These are phyloP conservation scores for Pseudopithomyces chartarum DNA, from an alignment of 2,329 filamentous ascomycete species.

Conservation along the genomic window DNA sequence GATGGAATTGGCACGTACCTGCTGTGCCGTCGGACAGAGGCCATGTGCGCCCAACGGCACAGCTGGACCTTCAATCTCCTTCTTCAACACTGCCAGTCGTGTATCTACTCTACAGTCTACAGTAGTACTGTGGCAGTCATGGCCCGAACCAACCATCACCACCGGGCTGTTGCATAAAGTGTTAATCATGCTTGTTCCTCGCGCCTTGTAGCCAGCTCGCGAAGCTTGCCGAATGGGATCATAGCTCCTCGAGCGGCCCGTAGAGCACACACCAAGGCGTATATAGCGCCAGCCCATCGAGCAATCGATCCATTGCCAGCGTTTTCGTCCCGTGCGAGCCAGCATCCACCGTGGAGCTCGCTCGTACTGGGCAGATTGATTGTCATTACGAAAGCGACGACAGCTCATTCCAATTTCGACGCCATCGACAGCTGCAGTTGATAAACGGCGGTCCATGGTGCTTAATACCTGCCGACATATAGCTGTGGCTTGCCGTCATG, in stretches of 20 bases:
- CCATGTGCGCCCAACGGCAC: no score
- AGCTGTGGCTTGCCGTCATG: slow-evolving; percentile 13
- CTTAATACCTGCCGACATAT: slow-evolving; percentile 14
- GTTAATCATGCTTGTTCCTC: not conserved
- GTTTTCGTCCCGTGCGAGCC: slow-evolving; percentile 12
- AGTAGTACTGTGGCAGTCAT: no score
- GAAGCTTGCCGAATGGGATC: slow-evolving; percentile 1
- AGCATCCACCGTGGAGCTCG: slow-evolving; percentile 17
- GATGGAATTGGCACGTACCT: not conserved
- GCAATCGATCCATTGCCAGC: slow-evolving; percentile 33
- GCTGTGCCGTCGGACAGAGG: no score
- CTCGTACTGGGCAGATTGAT: slow-evolving; percentile 26
- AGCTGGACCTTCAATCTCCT: no score
- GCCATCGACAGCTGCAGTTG: not conserved
- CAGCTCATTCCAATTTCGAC: slow-evolving; percentile 32
- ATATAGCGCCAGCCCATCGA: slow-evolving; percentile 18
- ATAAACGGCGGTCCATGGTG: slow-evolving; percentile 7
- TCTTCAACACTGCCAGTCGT: no score
- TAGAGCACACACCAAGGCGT: slow-evolving; percentile 6
- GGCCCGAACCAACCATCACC: no score
- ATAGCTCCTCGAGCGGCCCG: slow-evolving; percentile 1
- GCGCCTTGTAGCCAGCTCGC: not conserved
- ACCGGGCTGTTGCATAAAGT: not conserved
- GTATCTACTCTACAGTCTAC: no score
- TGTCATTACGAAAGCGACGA: slow-evolving; percentile 17